A percentile compares a stretch with the other conserved stretches of the same genome.
Conservation (phyloP, 2,329 filamentous ascomycete species). For the Septoria petroselini region DNA sequence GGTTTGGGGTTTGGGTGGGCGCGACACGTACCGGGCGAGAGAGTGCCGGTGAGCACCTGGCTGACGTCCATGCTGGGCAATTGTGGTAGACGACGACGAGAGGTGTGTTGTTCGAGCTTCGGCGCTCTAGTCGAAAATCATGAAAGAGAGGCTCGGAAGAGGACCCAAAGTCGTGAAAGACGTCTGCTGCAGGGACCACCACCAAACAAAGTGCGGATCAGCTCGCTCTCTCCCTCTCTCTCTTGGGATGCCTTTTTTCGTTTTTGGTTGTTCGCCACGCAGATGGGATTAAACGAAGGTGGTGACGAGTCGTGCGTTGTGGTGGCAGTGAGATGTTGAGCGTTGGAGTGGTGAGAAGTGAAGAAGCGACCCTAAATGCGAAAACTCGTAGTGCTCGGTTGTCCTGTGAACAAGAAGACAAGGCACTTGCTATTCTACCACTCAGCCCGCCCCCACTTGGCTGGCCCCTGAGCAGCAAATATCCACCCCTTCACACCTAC, state of each 20-base stretch:
- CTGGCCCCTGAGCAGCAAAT: no score
- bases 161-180: no score
- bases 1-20: conserved; percentile 33
- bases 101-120: conserved; percentile 24
- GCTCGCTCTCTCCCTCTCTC: no score
- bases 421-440: no score
- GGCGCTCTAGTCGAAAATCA: conserved; percentile 23
- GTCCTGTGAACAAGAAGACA: no score
- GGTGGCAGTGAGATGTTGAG: not conserved
- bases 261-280: no score
- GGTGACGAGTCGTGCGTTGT: not conserved
- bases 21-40: conserved; percentile 75
- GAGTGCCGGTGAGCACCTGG: conserved; percentile 93
- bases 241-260: no score
- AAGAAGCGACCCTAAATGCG: not conserved
- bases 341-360: not conserved
- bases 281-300: no score
- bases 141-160: conserved; percentile 12
- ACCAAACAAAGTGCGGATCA: not conserved
- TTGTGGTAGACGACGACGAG: not conserved
- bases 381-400: not conserved
- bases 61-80: conserved; percentile 83
- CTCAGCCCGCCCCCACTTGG: no score
- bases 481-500: no score
- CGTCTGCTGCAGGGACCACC: not conserved